Evolutionary conservation across 2,329 filamentous ascomycete genomes (phyloP), one percentile per base, ranked within the genome.

Genomic region (Helotiales sp.): DNA sequence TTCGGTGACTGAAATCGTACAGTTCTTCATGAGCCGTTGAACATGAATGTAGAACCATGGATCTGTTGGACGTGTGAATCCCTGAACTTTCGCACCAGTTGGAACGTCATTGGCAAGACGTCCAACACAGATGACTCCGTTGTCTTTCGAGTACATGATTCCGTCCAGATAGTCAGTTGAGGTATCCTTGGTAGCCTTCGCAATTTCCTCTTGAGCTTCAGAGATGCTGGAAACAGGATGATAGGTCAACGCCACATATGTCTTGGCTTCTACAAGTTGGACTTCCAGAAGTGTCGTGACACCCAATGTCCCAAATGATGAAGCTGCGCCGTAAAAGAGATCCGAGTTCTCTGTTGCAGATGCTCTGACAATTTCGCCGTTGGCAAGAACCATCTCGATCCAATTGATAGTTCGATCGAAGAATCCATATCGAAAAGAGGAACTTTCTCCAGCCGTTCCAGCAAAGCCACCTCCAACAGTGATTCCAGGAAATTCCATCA

Each of bases 401-500:
- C 82, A 84, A 63, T 83, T 85, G 34, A 91, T 80, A 0, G 84
- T 90, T 2, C 84, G 78, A 59, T 91, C 87, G 74, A 92, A 91
- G 66, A 89, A 85, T 0, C 89, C 89, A 69, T 88, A 83, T 7
- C 82, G 82, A 75, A 90, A 91, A 0, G 86, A 89, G 65, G 83
- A 87, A 75, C 87, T 90, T 75, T 92, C 89, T 6, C 88, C 89
- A 0, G 86, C 84, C 0, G 88, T 90, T 1, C 89, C 89, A 2
- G 87, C 82, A 73, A 89, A 91, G 0, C 87, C 88, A 6, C 89
- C 89, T 7, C 89, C 89, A 0, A 85, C 85, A 0, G 89, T 92
- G 68, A 91, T 91, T 1, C 87, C 87, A 0, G 89, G 88, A 49
- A 92, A 89, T 72, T 91, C 90, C 85, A 91, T 90, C 7, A 91